A percentile compares a stretch with the other conserved stretches of the same genome.
Evolutionary conservation across 257 asterid species (phyloP).

Genomic region (Solanum pinnatisectum): DNA sequence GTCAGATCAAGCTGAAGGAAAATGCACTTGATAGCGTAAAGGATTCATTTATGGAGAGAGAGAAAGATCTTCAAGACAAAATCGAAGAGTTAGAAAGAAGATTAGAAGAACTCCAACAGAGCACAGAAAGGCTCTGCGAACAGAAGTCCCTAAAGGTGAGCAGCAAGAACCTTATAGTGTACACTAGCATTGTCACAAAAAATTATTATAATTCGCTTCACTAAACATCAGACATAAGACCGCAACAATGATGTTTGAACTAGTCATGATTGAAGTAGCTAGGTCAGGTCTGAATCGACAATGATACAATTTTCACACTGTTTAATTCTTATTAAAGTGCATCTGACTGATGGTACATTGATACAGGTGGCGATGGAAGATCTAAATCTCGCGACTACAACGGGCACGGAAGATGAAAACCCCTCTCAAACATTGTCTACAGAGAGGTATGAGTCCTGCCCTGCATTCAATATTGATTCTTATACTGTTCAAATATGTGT

Average conservation of each 20-base stretch:
- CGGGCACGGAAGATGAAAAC: not conserved
- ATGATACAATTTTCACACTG: not conserved
- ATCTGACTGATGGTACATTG: not conserved
- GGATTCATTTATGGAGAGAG: slow-evolving; percentile 55
- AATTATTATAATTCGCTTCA: not conserved
- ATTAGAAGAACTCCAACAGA: slow-evolving; percentile 36
- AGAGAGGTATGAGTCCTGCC: not conserved
- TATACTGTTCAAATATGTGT: not conserved
- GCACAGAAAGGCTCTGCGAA: slow-evolving; percentile 21
- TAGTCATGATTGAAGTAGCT: not conserved
- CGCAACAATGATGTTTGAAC: not conserved
- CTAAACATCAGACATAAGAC: not conserved
- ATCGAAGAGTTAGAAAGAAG: slow-evolving; percentile 57
- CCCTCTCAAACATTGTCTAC: not conserved
- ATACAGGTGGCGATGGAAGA: not conserved
- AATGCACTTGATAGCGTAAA: slow-evolving; percentile 49
- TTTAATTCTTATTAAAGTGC: not conserved
- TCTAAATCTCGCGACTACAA: not conserved
- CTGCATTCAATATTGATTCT: not conserved
- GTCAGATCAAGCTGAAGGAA: slow-evolving; percentile 59
- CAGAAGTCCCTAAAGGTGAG: slow-evolving; percentile 42
- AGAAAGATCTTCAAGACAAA: slow-evolving; percentile 52
- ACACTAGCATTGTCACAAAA: not conserved
- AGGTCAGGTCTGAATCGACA: not conserved
- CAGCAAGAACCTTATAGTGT: not conserved